These are phyloP conservation scores for Anthracocystis setariae DNA, from an alignment of 1,284 basidiomycete species.

Conservation along the genomic window DNA sequence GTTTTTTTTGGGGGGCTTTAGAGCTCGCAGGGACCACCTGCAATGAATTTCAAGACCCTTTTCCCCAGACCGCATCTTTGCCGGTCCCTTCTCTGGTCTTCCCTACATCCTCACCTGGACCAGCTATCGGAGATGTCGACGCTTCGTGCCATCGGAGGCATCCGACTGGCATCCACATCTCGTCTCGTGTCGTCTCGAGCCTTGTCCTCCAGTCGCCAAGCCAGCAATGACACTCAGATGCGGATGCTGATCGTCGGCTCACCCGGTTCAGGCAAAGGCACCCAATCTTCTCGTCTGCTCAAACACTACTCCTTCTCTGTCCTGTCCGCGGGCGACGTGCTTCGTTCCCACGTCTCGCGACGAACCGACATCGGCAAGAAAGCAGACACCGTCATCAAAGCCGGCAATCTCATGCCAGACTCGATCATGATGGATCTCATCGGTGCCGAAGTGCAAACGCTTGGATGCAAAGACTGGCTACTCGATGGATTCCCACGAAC, in stretches of 20 bases:
- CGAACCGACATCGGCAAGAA: constrained; percentile 53
- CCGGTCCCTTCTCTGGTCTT: too few species aligned
- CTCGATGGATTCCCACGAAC: constrained; percentile 97
- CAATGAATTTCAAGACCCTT: background rate
- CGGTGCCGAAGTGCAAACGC: constrained; percentile 37
- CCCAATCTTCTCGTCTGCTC: constrained; percentile 56
- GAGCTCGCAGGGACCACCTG: too few species aligned
- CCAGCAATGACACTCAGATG: constrained; percentile 33
- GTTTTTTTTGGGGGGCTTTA: too few species aligned
- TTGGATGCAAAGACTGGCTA: constrained; percentile 78
- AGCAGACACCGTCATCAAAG: constrained; percentile 56
- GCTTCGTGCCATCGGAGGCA: background rate
- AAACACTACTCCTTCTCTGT: constrained; percentile 40
- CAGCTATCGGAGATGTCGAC: constrained; percentile 8
- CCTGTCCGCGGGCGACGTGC: constrained; percentile 60
- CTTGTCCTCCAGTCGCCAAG: constrained; percentile 4
- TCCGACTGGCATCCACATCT: background rate
- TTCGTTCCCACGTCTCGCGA: constrained; percentile 58
- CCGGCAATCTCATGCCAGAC: constrained; percentile 65
- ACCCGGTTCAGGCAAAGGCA: constrained; percentile 66
- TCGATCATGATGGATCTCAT: constrained; percentile 63
- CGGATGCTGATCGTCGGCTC: constrained; percentile 65
- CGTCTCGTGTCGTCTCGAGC: constrained; percentile 4
- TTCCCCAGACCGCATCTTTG: too few species aligned
- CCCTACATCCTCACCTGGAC: background rate